Evolutionary conservation across 2,329 filamentous ascomycete species (phyloP).

Genomic region (Gaeumannomyces tritici): DNA sequence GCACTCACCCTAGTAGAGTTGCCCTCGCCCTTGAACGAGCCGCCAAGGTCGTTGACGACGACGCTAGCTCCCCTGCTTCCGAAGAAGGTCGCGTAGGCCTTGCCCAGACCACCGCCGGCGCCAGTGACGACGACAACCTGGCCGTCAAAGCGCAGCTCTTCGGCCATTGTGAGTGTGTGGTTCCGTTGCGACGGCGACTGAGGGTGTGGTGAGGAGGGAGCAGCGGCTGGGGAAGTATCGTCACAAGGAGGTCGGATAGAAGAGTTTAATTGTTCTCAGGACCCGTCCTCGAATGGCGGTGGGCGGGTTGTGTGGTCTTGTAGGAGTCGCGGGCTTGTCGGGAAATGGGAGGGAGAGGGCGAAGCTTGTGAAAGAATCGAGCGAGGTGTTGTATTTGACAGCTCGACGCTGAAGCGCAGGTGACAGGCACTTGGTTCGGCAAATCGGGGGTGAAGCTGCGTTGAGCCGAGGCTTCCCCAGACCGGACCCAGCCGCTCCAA

Average conservation of each 20-base stretch:
- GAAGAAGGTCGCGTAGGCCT: slow-evolving; percentile 81
- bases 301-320: background rate
- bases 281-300: background rate
- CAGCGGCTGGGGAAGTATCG: background rate
- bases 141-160: slow-evolving; percentile 68
- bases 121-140: slow-evolving; percentile 86
- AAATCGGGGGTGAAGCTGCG: background rate
- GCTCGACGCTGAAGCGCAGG: background rate
- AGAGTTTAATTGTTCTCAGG: background rate
- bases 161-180: slow-evolving; percentile 35
- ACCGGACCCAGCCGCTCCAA: background rate
- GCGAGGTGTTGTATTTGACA: background rate
- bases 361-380: background rate
- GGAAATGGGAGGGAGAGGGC: background rate
- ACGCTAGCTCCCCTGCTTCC: slow-evolving; percentile 65
- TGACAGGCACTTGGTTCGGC: background rate
- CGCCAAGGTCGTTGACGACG: slow-evolving; percentile 93
- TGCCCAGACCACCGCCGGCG: slow-evolving; percentile 73
- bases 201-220: background rate
- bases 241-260: background rate
- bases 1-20: slow-evolving; percentile 66
- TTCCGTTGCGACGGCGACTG: background rate
- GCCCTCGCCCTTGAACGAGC: slow-evolving; percentile 88
- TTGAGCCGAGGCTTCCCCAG: slow-evolving; percentile 8
- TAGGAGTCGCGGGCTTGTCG: background rate